Base-by-base conservation (phyloP, 192 early-diverging fungal genomes). In the Gaertneriomyces sp. region DNA sequence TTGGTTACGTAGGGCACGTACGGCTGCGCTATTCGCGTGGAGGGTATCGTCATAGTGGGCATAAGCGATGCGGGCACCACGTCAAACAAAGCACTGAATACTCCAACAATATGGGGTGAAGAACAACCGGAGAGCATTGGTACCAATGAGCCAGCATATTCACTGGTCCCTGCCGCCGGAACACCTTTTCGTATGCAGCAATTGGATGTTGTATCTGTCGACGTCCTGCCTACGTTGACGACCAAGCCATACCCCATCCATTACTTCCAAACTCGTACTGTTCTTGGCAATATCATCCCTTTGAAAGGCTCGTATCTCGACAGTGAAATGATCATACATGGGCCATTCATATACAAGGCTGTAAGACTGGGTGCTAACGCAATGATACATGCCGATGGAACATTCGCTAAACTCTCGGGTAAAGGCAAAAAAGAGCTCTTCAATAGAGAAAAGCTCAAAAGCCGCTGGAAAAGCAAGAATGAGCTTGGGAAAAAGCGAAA, bases 381-480 rank as follows among this genome's bases (percentile, higher is more conserved):
- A 7, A 38, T 68, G 33, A 68, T 68, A 17, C 66, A 68, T 43
- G 66, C 66, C 8, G 66, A 68, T 49, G 66, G 66, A 4, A 42
- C 53, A 16, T 60, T 68, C 47, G 64, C 53, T 0, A 40, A 58
- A 16, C 40, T 66, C 33, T 39, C 25, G 12, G 6, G 38, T 9
- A 39, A 52, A 47, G 5, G 20, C 20, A 41, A n/a, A 39, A 20
- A 39, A n/a, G 14, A 38, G 19, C 2, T n/a, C 6, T 51, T 5
- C 0, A 5, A 51, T 20, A 51, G 6, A 51, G 49, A 51, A n/a
- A 6, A 56, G 19, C 42, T n/a, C 42, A 6, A 12, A 12, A 14
- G 12, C n/a, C 17, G 17, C 17, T 25, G 50, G 50, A 14, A 41
- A 6, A 16, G 16, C 20, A 25, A 52, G 10, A 53, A 41, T 12